Evolutionary conservation across 2,329 filamentous ascomycete genomes (phyloP).

Genomic region (Pleochaeta shiraiana): DNA sequence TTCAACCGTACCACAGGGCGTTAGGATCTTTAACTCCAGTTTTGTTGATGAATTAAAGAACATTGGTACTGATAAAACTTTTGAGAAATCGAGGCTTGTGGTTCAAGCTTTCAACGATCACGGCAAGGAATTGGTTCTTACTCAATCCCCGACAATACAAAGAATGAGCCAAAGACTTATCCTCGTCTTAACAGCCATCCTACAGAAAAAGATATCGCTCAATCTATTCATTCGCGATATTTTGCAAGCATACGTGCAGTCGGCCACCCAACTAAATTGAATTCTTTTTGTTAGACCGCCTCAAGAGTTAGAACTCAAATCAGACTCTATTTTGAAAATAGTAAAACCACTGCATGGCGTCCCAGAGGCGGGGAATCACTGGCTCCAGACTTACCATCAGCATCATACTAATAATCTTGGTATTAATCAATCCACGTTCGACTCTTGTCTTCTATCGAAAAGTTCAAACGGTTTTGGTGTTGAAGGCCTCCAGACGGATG

Average conservation of each 20-base stretch:
- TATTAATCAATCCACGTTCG: slow-evolving; percentile 1
- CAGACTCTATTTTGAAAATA: too few relatives aligned
- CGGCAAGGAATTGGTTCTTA: not conserved
- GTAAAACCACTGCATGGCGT: too few relatives aligned
- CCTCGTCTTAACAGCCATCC: too few relatives aligned
- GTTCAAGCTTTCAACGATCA: not conserved
- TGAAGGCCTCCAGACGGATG: too few relatives aligned
- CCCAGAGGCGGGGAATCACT: too few relatives aligned
- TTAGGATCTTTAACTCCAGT: not conserved
- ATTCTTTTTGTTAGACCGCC: too few relatives aligned
- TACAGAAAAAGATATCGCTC: too few relatives aligned
- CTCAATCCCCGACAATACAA: not conserved
- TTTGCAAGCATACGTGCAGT: too few relatives aligned
- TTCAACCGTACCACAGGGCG: not conserved
- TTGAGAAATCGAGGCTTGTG: not conserved
- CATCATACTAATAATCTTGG: slow-evolving; percentile 1
- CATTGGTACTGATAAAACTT: not conserved
- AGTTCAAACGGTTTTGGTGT: not conserved
- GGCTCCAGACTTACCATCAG: too few relatives aligned
- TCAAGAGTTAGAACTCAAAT: too few relatives aligned
- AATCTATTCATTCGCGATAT: too few relatives aligned
- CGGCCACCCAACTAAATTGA: too few relatives aligned
- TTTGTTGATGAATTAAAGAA: not conserved
- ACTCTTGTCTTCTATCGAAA: slow-evolving; percentile 3
- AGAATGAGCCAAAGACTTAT: not conserved